Evolutionary conservation across 768 basidiomycete genomes (phyloP).

Genomic region (Hortiboletus flavorubellus): DNA sequence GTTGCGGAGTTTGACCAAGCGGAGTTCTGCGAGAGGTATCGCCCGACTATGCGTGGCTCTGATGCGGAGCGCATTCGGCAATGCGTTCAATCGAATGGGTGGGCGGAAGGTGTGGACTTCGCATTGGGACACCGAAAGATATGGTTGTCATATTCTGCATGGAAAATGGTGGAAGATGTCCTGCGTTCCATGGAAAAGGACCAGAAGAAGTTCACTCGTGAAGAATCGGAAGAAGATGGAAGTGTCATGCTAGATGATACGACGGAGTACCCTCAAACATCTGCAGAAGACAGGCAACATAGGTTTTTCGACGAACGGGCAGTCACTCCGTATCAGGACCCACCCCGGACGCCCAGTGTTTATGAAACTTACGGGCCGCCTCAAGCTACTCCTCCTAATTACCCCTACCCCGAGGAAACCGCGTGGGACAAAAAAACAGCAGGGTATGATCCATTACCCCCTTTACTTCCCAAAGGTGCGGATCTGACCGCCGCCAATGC

Average conservation of each 20-base stretch:
- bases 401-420: conserved; percentile 33
- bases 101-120: conserved; percentile 54
- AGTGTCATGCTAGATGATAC: conserved; percentile 40
- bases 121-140: conserved; percentile 50
- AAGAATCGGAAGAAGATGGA: conserved; percentile 45
- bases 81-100: conserved; percentile 48
- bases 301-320: conserved; percentile 32
- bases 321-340: conserved; percentile 28
- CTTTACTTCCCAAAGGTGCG: conserved; percentile 36
- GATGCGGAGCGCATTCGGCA: conserved; percentile 46
- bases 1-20: conserved; percentile 46
- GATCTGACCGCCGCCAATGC: conserved; percentile 41
- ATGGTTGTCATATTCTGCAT: conserved; percentile 53
- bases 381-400: conserved; percentile 23
- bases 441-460: conserved; percentile 29
- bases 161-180: conserved; percentile 61
- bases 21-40: conserved; percentile 53
- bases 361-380: conserved; percentile 24
- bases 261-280: conserved; percentile 38
- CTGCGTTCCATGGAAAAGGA: conserved; percentile 51
- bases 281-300: conserved; percentile 29
- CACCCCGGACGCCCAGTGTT: conserved; percentile 28
- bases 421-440: conserved; percentile 45
- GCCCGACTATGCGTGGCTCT: conserved; percentile 48
- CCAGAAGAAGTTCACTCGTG: conserved; percentile 38